A percentile compares a stretch with the other conserved stretches of the same genome.
These are phyloP conservation scores for Hypoxylon sp. DNA, from an alignment of 2,329 filamentous ascomycete genomes.

Conservation along the genomic window DNA sequence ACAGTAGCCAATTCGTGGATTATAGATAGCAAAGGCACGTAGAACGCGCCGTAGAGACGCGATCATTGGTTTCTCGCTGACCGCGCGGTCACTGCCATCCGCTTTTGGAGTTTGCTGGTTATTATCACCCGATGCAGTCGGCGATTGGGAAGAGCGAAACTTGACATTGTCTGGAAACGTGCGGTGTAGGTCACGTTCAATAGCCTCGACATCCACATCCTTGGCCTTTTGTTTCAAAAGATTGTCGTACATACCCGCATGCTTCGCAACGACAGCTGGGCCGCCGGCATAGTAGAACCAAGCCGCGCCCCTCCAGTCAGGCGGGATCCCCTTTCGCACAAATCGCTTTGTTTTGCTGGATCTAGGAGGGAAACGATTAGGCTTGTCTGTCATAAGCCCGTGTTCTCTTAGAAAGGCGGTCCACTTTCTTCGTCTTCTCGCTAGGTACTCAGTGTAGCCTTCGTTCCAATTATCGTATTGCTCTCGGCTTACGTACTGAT, in stretches of 20 bases:
- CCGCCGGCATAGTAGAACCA: constrained; percentile 98
- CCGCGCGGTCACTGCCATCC: constrained; percentile 50
- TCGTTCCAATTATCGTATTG: constrained; percentile 88
- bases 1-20: constrained; percentile 93
- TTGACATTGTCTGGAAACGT: constrained; percentile 95
- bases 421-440: constrained; percentile 86
- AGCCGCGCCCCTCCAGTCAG: constrained; percentile 93
- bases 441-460: constrained; percentile 81
- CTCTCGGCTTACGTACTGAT: constrained; percentile 80
- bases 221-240: constrained; percentile 77
- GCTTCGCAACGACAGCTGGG: constrained; percentile 81
- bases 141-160: constrained; percentile 76
- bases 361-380: constrained; percentile 83
- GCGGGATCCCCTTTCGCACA: constrained; percentile 92
- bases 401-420: constrained; percentile 81
- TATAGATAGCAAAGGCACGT: constrained; percentile 91
- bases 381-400: constrained; percentile 78
- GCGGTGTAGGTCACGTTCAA: constrained; percentile 92
- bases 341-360: constrained; percentile 90
- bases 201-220: constrained; percentile 85
- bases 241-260: constrained; percentile 82
- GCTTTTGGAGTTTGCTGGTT: constrained; percentile 58
- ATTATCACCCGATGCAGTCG: constrained; percentile 55
- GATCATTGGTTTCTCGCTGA: constrained; percentile 81
- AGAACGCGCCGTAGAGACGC: constrained; percentile 86